These are phyloP conservation scores for Rhinocladiella mackenziei DNA, from an alignment of 2,329 filamentous ascomycete species.

Conservation along the genomic window DNA sequence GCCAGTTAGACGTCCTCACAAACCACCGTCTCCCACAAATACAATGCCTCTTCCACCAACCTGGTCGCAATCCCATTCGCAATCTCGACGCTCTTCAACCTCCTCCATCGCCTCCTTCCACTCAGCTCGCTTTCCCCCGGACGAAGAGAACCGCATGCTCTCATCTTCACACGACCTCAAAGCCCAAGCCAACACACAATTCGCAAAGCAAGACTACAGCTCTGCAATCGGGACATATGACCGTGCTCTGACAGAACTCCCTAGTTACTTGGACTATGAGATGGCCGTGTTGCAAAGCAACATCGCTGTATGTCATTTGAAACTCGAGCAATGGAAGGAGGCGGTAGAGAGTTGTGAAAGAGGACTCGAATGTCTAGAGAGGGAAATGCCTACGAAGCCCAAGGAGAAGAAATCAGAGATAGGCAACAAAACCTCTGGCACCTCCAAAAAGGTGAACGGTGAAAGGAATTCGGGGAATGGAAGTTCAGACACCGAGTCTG, in stretches of 20 bases:
- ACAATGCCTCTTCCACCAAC: constrained; percentile 13
- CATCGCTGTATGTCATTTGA: constrained; percentile 82
- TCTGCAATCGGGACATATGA: constrained; percentile 80
- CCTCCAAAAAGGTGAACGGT: too few relatives aligned
- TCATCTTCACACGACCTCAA: constrained; percentile 70
- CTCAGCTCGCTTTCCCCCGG: constrained; percentile 40
- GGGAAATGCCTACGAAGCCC: constrained; percentile 47
- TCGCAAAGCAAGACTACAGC: constrained; percentile 65
- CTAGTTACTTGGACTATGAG: constrained; percentile 82
- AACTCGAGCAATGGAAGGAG: constrained; percentile 79
- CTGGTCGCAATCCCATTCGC: constrained; percentile 8
- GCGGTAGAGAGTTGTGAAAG: constrained; percentile 69
- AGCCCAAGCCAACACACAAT: constrained; percentile 72
- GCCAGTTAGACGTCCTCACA: constrained; percentile 19
- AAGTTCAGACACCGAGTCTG: constrained; percentile 18
- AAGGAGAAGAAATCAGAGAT: constrained; percentile 26
- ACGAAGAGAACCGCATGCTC: constrained; percentile 59
- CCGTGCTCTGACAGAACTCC: constrained; percentile 71
- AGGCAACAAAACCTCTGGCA: too few relatives aligned
- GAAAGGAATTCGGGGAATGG: neutral
- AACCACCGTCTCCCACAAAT: constrained; percentile 7
- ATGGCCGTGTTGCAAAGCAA: constrained; percentile 84
- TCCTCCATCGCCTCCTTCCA: constrained; percentile 27
- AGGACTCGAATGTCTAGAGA: constrained; percentile 68
- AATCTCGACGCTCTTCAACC: constrained; percentile 25